Evolutionary conservation across 2,329 filamentous ascomycete species (phyloP), one percentile per base, ranked within the genome.

Genomic region (Graphilbum ipis-grandicollis): DNA sequence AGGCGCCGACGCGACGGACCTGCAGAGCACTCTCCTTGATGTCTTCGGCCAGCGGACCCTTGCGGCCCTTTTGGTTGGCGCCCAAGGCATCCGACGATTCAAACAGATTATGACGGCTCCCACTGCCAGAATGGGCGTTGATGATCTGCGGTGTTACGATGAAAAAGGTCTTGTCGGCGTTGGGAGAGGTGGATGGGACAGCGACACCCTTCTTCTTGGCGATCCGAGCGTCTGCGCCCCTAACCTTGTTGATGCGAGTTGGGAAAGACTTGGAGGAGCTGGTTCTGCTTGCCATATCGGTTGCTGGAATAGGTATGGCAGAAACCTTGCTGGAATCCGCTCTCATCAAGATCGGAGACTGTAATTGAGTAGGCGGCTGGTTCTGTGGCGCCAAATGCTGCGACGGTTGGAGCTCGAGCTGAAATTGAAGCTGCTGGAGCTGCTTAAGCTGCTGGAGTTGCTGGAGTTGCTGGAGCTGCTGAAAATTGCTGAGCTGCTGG

Each of bases 81-180:
- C 63, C 57, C 53, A 65, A 58, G 14, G 59, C 60, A 45, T 71
- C 66, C 47, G 69, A 65, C 44, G 66, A 69, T 40, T 71, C 66
- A 41, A 61, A 71, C 1, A 60, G 60, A 46, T 68, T 70, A 31
- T 60, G 57, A 31, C 58, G 61, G 31, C 38, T 41, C 14, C 41
- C 39, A 10, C 25, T 39, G 33, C 63, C 63, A 15, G 59, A 57
- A 37, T 63, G 59, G n/a, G 63, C 61, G 44, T 56, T 61, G 50
- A 71, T 68, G 19, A 63, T 62, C 29, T 58, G 62, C 4, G 67
- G 66, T 2, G 66, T 71, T 38, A 71, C 59, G 40, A 71, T 66
- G 46, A 71, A 59, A 47, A 71, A 70, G 30, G 10, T 10, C 40
- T 40, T 17, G 46, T 9, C 9, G 37, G 21, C 7, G 19, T 25